These are phyloP conservation scores for Cyberlindnera mycetangii DNA, from an alignment of 805 yeast species.

Conservation along the genomic window DNA sequence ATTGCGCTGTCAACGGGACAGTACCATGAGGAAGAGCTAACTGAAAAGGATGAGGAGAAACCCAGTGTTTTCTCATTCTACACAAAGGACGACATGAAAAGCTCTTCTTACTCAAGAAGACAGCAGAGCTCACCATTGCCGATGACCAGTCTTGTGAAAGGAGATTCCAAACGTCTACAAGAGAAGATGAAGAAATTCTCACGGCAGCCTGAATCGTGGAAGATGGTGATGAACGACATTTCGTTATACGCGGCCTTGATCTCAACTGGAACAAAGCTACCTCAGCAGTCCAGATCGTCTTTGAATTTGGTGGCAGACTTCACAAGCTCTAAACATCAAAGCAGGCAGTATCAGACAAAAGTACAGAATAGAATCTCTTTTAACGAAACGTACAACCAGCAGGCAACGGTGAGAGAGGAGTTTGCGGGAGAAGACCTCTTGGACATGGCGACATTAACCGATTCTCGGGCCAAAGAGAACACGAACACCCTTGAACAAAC, in stretches of 20 bases:
- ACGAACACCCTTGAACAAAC: not conserved
- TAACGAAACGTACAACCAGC: not conserved
- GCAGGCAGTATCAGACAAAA: not conserved
- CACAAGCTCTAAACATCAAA: conserved; percentile 23
- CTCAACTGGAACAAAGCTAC: conserved; percentile 31
- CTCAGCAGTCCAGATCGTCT: conserved; percentile 13
- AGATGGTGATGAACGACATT: conserved; percentile 33
- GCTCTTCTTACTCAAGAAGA: conserved; percentile 15
- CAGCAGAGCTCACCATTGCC: conserved; percentile 8
- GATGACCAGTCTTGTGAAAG: conserved; percentile 11
- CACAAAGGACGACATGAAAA: not conserved
- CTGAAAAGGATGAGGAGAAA: not conserved
- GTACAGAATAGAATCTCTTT: not conserved
- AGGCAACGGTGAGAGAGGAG: not conserved
- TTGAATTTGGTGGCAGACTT: conserved; percentile 25
- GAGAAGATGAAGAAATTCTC: conserved; percentile 13
- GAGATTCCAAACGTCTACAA: conserved; percentile 5
- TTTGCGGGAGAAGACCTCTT: conserved; percentile 6
- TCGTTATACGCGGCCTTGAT: conserved; percentile 38
- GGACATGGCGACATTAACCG: conserved; percentile 1
- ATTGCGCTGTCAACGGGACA: conserved; percentile 11
- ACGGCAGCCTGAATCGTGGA: conserved; percentile 26
- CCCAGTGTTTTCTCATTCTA: not conserved
- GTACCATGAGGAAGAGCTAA: not conserved
- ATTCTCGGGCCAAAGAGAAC: conserved; percentile 3